A percentile compares a stretch with the other conserved stretches of the same genome.
These are phyloP conservation scores for Globisporangium barbulae DNA, from an alignment of 352 stramenopile species.

Conservation along the genomic window DNA sequence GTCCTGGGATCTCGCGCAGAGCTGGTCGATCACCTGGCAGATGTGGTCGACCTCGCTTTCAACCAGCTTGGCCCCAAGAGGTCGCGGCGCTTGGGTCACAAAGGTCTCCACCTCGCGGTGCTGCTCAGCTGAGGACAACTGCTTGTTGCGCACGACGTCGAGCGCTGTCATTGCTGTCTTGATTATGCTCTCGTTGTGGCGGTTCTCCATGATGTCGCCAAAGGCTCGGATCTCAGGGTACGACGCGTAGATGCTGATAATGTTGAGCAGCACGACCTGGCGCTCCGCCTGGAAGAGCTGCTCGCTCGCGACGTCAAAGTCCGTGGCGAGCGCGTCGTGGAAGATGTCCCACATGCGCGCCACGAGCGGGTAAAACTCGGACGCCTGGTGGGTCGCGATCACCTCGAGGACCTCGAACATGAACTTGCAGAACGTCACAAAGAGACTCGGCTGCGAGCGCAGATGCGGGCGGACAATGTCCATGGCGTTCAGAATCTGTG, in stretches of 20 bases:
- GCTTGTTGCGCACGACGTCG: conserved; percentile 35
- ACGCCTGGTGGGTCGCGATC: conserved; percentile 57
- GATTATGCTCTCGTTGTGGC: conserved; percentile 30
- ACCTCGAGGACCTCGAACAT: conserved; percentile 68
- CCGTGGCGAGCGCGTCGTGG: conserved; percentile 36
- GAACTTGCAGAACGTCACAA: conserved; percentile 43
- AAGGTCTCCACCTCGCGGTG: conserved; percentile 58
- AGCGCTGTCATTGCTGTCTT: conserved; percentile 27
- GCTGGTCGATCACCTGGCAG: conserved; percentile 41
- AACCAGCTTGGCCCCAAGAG: background rate
- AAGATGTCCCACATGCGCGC: conserved; percentile 47
- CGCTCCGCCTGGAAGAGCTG: conserved; percentile 40
- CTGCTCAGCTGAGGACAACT: conserved; percentile 37
- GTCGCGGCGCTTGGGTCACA: conserved; percentile 18
- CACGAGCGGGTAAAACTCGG: conserved; percentile 65
- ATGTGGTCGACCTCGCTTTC: conserved; percentile 21
- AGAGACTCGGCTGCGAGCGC: conserved; percentile 25
- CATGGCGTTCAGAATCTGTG: conserved; percentile 55
- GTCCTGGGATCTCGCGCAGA: conserved; percentile 46
- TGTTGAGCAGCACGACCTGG: conserved; percentile 33
- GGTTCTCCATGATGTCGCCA: conserved; percentile 34
- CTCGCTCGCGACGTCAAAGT: conserved; percentile 31
- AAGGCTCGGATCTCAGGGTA: conserved; percentile 44
- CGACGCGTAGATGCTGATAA: conserved; percentile 49
- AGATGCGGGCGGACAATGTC: conserved; percentile 51